Evolutionary conservation across 2,329 filamentous ascomycete genomes (phyloP).

Genomic region (Diatrype stigma): DNA sequence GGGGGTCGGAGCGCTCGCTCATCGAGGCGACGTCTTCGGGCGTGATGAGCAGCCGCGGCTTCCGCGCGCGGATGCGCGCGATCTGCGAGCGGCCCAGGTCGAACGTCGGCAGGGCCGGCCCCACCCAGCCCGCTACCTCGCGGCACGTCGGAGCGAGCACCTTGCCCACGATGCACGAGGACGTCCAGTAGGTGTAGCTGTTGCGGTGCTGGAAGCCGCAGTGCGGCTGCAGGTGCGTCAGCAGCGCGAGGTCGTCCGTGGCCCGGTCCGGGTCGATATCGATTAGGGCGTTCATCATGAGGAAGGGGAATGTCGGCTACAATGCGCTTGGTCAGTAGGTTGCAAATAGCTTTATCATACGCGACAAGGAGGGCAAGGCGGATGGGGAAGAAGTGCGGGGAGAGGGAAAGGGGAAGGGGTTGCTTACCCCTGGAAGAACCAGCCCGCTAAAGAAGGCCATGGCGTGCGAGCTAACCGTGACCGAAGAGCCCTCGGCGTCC

Average conservation of each 20-base stretch:
- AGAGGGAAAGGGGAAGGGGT: not conserved
- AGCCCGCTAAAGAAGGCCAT: constrained; percentile 76
- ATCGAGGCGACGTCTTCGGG: constrained; percentile 61
- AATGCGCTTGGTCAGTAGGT: too few relatives aligned
- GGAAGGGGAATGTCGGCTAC: constrained; percentile 62
- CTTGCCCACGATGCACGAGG: constrained; percentile 68
- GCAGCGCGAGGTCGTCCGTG: constrained; percentile 59
- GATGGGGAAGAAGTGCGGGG: not conserved
- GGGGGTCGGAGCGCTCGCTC: constrained; percentile 62
- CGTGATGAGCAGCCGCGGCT: constrained; percentile 52
- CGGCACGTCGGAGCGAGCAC: constrained; percentile 69
- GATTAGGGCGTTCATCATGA: constrained; percentile 74
- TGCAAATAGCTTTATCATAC: not conserved
- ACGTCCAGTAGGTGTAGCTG: constrained; percentile 74
- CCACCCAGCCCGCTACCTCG: constrained; percentile 69
- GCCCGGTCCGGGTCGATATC: constrained; percentile 69
- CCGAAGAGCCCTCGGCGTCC: constrained; percentile 53
- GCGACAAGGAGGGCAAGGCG: not conserved
- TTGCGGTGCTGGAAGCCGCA: constrained; percentile 73
- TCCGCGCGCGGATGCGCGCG: constrained; percentile 60
- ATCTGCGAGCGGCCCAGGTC: constrained; percentile 68
- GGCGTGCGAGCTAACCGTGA: constrained; percentile 63
- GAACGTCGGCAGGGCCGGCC: constrained; percentile 63
- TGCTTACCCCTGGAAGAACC: constrained; percentile 62
- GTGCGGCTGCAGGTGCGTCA: constrained; percentile 64